A percentile compares a stretch with the other conserved stretches of the same genome.
These are phyloP conservation scores for Alternaria hordeiaustralica DNA, from an alignment of 2,329 filamentous ascomycete species.

Conservation along the genomic window DNA sequence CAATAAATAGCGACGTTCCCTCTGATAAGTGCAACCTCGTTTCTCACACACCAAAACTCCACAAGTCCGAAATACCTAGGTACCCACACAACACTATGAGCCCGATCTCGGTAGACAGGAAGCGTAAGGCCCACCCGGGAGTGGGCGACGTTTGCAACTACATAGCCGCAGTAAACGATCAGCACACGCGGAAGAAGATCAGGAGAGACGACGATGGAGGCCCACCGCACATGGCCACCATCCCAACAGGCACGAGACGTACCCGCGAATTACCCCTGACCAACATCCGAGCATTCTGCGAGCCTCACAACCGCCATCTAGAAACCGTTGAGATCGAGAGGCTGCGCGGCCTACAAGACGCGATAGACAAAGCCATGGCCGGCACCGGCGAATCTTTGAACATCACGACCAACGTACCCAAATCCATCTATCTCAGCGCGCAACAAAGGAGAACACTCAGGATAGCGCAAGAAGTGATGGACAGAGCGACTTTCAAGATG, in stretches of 20 bases:
- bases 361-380: not conserved
- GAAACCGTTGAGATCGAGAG: not conserved
- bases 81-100: not conserved
- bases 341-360: not conserved
- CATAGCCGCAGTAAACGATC: not conserved
- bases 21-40: not conserved
- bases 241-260: not conserved
- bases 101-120: not conserved
- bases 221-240: not conserved
- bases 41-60: not conserved
- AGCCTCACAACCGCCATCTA: not conserved
- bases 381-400: not conserved
- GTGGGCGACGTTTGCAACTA: not conserved
- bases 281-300: not conserved
- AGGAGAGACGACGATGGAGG: not conserved
- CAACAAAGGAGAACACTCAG: not conserved
- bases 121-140: not conserved
- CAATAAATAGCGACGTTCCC: not conserved
- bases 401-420: not conserved
- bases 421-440: not conserved
- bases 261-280: not conserved
- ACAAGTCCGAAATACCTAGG: not conserved
- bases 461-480: not conserved
- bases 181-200: not conserved
- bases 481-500: not conserved